Percentiles rank a stretch among this genome's conserved stretches.
Conservation (phyloP, 2,329 filamentous ascomycete species). For the Diplodia sapinea region DNA sequence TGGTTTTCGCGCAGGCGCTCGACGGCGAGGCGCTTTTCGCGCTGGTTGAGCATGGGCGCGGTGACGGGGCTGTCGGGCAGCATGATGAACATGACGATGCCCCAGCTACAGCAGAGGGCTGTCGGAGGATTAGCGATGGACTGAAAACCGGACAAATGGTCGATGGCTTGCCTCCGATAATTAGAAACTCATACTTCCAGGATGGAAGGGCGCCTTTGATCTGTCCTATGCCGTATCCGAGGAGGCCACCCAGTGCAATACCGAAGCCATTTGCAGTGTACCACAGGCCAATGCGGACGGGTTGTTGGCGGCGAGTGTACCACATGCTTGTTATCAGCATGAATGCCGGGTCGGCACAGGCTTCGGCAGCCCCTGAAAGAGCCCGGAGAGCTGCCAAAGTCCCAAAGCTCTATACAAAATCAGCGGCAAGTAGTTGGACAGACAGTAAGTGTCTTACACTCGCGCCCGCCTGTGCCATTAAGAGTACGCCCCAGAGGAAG, state of each 20-base stretch:
- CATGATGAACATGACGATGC: conserved; percentile 62
- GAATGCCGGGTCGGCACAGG: conserved; percentile 64
- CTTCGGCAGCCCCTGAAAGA: conserved; percentile 63
- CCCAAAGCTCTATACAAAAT: conserved; percentile 51
- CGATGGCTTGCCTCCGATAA: conserved; percentile 51
- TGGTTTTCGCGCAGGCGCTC: conserved; percentile 55
- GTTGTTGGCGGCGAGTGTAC: conserved; percentile 68
- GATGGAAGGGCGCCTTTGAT: conserved; percentile 62
- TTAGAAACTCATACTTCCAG: conserved; percentile 72
- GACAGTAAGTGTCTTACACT: conserved; percentile 37
- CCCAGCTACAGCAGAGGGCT: conserved; percentile 64
- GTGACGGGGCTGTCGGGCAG: conserved; percentile 59
- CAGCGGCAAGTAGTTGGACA: not conserved
- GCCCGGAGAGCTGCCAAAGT: conserved; percentile 63
- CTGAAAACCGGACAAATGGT: too few species aligned
- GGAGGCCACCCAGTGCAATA: conserved; percentile 63
- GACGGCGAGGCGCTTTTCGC: conserved; percentile 37
- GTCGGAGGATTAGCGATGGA: conserved; percentile 11
- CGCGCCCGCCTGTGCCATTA: conserved; percentile 45
- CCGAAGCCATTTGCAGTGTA: conserved; percentile 64
- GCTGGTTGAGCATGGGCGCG: conserved; percentile 36
- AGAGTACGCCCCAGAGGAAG: conserved; percentile 60
- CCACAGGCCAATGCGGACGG: conserved; percentile 65
- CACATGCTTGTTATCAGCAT: conserved; percentile 71
- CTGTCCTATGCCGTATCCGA: conserved; percentile 66